Conservation (phyloP, 2,329 filamentous ascomycete species). For the Calonectria montana region DNA sequence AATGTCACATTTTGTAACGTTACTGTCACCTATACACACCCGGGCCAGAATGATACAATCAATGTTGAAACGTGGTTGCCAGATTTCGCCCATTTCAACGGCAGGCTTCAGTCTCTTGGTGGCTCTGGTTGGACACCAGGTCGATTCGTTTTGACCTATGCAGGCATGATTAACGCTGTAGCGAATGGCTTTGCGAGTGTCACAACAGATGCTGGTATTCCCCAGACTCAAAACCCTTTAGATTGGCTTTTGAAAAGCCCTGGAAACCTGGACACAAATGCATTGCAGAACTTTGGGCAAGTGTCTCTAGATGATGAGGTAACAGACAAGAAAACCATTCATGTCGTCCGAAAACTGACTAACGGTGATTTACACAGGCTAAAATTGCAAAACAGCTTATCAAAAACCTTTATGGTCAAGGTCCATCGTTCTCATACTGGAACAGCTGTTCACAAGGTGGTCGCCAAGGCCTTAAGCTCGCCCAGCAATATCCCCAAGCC, state of each 20-base stretch:
- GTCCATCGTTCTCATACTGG: conserved; percentile 25
- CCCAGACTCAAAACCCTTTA: not conserved
- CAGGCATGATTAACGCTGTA: conserved; percentile 20
- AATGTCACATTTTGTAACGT: conserved; percentile 12
- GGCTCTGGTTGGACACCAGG: conserved; percentile 26
- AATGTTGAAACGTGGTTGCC: conserved; percentile 5
- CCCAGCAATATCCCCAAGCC: conserved; percentile 23
- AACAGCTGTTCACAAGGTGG: conserved; percentile 31
- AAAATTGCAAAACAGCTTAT: conserved; percentile 17
- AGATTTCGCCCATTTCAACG: conserved; percentile 9
- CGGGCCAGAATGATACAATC: not conserved
- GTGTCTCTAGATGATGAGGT: conserved; percentile 24
- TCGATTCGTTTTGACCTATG: conserved; percentile 3
- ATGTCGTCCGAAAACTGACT: not conserved
- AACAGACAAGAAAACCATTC: not conserved
- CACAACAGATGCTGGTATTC: conserved; percentile 24
- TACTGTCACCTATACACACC: conserved; percentile 8
- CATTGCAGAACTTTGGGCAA: conserved; percentile 26
- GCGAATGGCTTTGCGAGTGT: conserved; percentile 25
- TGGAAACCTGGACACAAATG: conserved; percentile 26
- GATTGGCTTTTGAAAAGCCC: conserved; percentile 21
- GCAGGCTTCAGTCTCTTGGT: conserved; percentile 21
- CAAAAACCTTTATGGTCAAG: conserved; percentile 10
- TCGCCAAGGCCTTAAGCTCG: conserved; percentile 23
- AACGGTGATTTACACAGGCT: not conserved